These are phyloP conservation scores for Earliella scabrosa DNA, from an alignment of 1,284 basidiomycete genomes.

Conservation along the genomic window DNA sequence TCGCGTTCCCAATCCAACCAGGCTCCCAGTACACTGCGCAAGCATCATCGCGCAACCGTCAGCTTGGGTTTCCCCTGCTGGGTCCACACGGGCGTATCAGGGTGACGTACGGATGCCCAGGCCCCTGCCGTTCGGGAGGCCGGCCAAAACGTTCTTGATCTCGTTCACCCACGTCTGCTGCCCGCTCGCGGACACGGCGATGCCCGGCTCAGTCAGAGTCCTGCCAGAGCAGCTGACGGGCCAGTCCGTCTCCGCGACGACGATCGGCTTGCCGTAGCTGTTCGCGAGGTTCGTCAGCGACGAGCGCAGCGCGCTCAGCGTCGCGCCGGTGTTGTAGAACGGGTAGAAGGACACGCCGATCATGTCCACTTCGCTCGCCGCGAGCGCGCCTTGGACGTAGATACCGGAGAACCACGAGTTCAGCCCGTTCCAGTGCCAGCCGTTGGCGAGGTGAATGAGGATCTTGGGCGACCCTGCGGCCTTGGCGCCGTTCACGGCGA, in stretches of 20 bases:
- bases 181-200: constrained; percentile 54
- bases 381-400: constrained; percentile 56
- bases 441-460: constrained; percentile 67
- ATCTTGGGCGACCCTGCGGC: constrained; percentile 53
- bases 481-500: constrained; percentile 51
- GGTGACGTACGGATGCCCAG: constrained; percentile 36
- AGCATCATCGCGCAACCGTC: not conserved
- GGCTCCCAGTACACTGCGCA: constrained; percentile 62
- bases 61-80: no score
- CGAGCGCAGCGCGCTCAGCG: constrained; percentile 50
- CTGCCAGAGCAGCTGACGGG: constrained; percentile 53
- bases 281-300: constrained; percentile 55
- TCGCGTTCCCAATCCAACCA: constrained; percentile 64
- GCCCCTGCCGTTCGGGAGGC: constrained; percentile 51
- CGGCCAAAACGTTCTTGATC: constrained; percentile 51
- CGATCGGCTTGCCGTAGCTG: constrained; percentile 55
- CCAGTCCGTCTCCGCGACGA: constrained; percentile 72
- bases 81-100: not conserved
- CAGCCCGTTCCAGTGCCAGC: constrained; percentile 56
- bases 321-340: constrained; percentile 64
- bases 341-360: constrained; percentile 71
- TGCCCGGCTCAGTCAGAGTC: constrained; percentile 50
- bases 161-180: constrained; percentile 58
- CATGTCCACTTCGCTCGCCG: constrained; percentile 55
- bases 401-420: constrained; percentile 55